phyloP scores from a whole-genome alignment of 441 rosid genomes.

The Erodium trifolium region DNA sequence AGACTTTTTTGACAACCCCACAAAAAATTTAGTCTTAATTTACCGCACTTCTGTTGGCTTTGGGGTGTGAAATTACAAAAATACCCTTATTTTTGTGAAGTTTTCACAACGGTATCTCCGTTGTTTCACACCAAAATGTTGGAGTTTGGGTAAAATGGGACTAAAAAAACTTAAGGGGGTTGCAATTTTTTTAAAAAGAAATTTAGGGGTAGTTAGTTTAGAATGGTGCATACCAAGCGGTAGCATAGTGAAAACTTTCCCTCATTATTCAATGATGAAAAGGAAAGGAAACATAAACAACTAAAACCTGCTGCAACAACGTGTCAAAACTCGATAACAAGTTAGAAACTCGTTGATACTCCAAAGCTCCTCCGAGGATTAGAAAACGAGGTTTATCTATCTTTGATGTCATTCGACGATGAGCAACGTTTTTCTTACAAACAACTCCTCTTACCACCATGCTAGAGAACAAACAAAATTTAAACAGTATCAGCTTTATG shows the following conservation, averaged over 20 bases:
- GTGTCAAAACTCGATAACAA: slow-evolving; percentile 90
- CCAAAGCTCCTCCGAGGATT: slow-evolving; percentile 93
- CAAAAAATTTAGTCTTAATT: too few relatives aligned
- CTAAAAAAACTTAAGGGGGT: too few relatives aligned
- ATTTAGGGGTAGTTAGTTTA: too few relatives aligned
- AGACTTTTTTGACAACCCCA: too few relatives aligned
- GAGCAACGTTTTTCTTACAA: slow-evolving; percentile 96
- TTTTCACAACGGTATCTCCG: neutral
- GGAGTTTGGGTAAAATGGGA: too few relatives aligned
- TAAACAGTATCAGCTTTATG: slow-evolving; percentile 13
- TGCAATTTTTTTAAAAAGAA: too few relatives aligned
- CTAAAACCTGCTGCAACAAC: slow-evolving; percentile 79
- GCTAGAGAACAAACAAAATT: slow-evolving; percentile 36
- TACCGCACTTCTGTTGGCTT: too few relatives aligned
- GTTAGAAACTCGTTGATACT: slow-evolving; percentile 93
- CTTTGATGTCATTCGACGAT: slow-evolving; percentile 86
- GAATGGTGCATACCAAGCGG: too few relatives aligned
- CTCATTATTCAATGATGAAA: neutral
- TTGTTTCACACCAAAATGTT: too few relatives aligned
- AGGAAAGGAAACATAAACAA: slow-evolving; percentile 24
- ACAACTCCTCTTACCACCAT: slow-evolving; percentile 93
- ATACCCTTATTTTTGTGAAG: too few relatives aligned
- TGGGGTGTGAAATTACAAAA: too few relatives aligned
- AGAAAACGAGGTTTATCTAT: slow-evolving; percentile 77
- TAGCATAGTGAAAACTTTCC: neutral